These are phyloP conservation scores for Euphrasia confusa DNA, from an alignment of 257 asterid genomes.

Conservation along the genomic window DNA sequence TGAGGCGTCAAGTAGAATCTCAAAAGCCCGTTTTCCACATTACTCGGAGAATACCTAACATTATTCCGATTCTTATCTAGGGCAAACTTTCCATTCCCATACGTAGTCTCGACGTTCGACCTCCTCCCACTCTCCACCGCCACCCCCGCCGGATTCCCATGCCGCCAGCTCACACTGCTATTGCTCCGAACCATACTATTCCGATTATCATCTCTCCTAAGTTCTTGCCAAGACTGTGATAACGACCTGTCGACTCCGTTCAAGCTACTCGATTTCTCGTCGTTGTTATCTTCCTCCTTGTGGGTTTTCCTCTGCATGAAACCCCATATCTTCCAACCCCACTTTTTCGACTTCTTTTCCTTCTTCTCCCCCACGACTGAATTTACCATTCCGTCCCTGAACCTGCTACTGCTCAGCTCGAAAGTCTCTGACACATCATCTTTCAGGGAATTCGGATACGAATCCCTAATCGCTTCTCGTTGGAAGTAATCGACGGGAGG, in stretches of 20 bases:
- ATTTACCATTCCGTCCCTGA: conserved; percentile 46
- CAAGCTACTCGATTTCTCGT: conserved; percentile 37
- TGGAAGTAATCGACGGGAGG: conserved; percentile 33
- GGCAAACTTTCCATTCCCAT: conserved; percentile 48
- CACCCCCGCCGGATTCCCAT: conserved; percentile 37
- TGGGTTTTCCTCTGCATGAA: conserved; percentile 53
- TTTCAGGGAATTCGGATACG: conserved; percentile 59
- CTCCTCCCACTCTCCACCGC: conserved; percentile 55
- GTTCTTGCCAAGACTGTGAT: conserved; percentile 45
- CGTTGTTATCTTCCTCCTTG: conserved; percentile 52
- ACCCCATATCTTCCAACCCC: conserved; percentile 75
- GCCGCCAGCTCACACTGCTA: conserved; percentile 82
- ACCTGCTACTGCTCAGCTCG: conserved; percentile 60
- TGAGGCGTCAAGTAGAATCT: conserved; percentile 74
- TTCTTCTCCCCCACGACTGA: conserved; percentile 45
- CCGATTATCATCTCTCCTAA: conserved; percentile 25
- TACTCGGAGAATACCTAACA: conserved; percentile 65
- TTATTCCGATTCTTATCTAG: conserved; percentile 72
- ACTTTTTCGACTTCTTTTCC: conserved; percentile 59
- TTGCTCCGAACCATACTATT: conserved; percentile 54
- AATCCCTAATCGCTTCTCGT: conserved; percentile 46
- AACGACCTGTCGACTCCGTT: conserved; percentile 71
- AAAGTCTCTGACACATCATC: conserved; percentile 73
- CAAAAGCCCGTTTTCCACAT: conserved; percentile 68
- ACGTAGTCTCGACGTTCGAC: conserved; percentile 41